These are phyloP conservation scores for Selaginella moellendorffii DNA, from an alignment of 75 land plant genomes.

Conservation along the genomic window DNA sequence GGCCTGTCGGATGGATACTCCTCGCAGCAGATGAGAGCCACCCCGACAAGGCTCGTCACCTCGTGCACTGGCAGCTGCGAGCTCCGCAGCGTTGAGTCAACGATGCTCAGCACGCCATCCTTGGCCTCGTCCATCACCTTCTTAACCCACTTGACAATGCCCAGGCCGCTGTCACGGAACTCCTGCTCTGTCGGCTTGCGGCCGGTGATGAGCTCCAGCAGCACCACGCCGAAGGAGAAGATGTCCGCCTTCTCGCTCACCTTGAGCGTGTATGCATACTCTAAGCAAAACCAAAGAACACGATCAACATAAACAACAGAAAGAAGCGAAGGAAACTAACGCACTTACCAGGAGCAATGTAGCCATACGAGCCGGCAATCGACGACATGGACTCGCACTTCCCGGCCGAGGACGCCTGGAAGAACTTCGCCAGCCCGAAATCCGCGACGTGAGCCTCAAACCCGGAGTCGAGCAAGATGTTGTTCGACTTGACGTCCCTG, in stretches of 20 bases:
- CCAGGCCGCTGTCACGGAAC: constrained; percentile 63
- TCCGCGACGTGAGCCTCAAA: constrained; percentile 76
- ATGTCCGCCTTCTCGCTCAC: constrained; percentile 82
- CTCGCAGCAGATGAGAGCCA: constrained; percentile 64
- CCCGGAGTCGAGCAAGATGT: constrained; percentile 54
- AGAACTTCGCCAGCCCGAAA: constrained; percentile 74
- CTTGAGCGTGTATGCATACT: constrained; percentile 72
- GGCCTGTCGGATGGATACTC: constrained; percentile 37
- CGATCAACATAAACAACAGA: neutral
- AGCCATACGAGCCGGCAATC: constrained; percentile 83
- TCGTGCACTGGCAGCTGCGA: neutral
- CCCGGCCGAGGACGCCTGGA: constrained; percentile 29
- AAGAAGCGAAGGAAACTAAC: neutral
- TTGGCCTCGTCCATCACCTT: constrained; percentile 24
- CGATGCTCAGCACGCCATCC: constrained; percentile 28
- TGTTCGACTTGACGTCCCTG: constrained; percentile 76
- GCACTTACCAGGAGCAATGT: constrained; percentile 73
- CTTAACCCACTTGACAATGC: constrained; percentile 58
- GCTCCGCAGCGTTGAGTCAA: constrained; percentile 39
- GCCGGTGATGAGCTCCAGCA: constrained; percentile 74
- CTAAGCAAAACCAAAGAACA: constrained; percentile 18
- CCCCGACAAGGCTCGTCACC: constrained; percentile 15
- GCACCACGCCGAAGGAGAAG: constrained; percentile 83
- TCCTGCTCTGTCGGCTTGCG: constrained; percentile 54
- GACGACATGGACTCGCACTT: constrained; percentile 75